Conservation (phyloP, 495 filamentous ascomycete genomes). For the Rhizodiscina lignyota region DNA sequence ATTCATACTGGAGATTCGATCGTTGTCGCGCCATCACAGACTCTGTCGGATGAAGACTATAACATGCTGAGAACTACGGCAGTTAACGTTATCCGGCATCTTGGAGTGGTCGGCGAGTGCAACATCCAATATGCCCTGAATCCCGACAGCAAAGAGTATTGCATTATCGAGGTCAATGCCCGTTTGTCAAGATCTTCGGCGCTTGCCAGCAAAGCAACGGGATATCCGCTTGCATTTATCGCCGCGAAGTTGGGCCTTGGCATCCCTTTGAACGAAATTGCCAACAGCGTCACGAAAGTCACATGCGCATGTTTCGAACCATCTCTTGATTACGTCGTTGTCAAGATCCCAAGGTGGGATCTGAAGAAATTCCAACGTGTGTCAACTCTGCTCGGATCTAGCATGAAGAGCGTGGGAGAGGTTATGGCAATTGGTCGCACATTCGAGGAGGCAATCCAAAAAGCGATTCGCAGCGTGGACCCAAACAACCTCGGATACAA, state of each 20-base stretch:
- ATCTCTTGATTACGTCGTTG: conserved; percentile 96
- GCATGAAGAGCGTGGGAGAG: conserved; percentile 99
- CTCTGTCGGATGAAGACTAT: conserved; percentile 91
- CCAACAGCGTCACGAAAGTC: conserved; percentile 87
- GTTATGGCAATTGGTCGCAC: conserved; percentile 96
- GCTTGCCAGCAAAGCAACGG: conserved; percentile 92
- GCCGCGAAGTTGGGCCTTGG: conserved; percentile 89
- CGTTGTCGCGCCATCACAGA: conserved; percentile 90
- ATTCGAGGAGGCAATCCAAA: conserved; percentile 97
- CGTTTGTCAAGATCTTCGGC: conserved; percentile 93
- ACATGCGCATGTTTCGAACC: conserved; percentile 98
- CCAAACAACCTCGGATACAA: conserved; percentile 92
- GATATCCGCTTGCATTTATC: conserved; percentile 91
- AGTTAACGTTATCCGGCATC: conserved; percentile 88
- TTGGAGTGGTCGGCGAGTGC: conserved; percentile 93
- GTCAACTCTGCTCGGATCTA: conserved; percentile 84
- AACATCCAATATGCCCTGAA: conserved; percentile 97
- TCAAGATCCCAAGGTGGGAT: conserved; percentile 98
- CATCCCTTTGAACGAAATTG: conserved; percentile 92
- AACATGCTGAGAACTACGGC: conserved; percentile 96
- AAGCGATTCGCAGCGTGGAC: conserved; percentile 89
- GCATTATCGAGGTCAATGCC: conserved; percentile 97
- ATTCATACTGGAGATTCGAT: conserved; percentile 97
- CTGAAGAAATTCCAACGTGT: conserved; percentile 97
- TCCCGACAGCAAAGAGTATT: conserved; percentile 86